A percentile compares a stretch with the other conserved stretches of the same genome.
phyloP scores from a whole-genome alignment of 1,284 basidiomycete species.

The Ganoderma meredithae region DNA sequence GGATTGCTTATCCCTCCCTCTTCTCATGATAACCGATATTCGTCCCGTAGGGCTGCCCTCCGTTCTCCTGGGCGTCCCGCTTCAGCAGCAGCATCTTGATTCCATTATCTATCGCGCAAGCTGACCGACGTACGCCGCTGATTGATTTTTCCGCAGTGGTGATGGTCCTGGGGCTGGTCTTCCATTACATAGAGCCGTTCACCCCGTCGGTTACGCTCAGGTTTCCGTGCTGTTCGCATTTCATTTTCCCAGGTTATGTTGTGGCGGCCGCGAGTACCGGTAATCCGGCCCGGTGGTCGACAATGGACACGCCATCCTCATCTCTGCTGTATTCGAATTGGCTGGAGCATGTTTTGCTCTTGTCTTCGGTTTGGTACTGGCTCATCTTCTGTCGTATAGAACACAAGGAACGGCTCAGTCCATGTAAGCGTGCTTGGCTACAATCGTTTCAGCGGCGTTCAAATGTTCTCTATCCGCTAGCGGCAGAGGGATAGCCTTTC shows the following conservation, averaged over 20 bases:
- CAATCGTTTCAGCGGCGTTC: not conserved
- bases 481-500: conserved; percentile 45
- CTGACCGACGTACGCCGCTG: not conserved
- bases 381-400: conserved; percentile 31
- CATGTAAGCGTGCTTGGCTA: conserved; percentile 35
- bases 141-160: conserved; percentile 30
- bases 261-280: conserved; percentile 39
- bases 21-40: conserved; percentile 1
- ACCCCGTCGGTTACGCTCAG: conserved; percentile 39
- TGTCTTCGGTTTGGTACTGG: not conserved
- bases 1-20: not conserved
- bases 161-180: conserved; percentile 42
- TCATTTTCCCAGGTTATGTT: conserved; percentile 41
- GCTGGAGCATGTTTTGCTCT: conserved; percentile 36
- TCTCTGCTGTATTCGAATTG: conserved; percentile 39
- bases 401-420: conserved; percentile 45
- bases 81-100: not conserved
- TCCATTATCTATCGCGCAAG: too few species aligned
- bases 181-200: conserved; percentile 41
- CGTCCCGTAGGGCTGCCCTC: not conserved
- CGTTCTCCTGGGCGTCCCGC: not conserved
- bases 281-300: conserved; percentile 37
- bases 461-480: not conserved
- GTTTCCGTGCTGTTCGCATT: conserved; percentile 42
- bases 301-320: conserved; percentile 40